These are phyloP conservation scores for Actinomortierella ambigua DNA, from an alignment of 371 early-diverging fungal genomes.

Conservation along the genomic window DNA sequence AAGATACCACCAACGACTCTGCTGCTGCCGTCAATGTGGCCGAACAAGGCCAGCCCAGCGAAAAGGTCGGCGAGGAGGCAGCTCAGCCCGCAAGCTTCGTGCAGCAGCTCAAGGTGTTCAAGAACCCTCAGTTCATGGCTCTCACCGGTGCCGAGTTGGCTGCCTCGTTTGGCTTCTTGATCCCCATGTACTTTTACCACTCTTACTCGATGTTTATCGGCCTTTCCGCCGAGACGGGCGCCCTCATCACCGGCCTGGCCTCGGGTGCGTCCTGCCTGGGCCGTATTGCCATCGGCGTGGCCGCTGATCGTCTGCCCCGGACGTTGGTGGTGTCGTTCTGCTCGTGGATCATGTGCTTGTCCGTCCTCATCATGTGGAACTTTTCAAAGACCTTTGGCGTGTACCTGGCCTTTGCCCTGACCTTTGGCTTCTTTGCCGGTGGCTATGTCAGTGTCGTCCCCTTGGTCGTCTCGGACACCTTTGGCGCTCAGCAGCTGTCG, in stretches of 20 bases:
- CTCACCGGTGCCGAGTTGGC: conserved; percentile 32
- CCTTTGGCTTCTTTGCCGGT: conserved; percentile 68
- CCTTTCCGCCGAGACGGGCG: conserved; percentile 49
- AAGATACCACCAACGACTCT: conserved; percentile 30
- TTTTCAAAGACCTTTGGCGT: conserved; percentile 52
- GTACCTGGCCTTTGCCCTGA: conserved; percentile 55
- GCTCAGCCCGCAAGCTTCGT: conserved; percentile 22
- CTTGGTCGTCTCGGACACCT: conserved; percentile 54
- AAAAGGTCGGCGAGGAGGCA: conserved; percentile 13
- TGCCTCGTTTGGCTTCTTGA: conserved; percentile 46
- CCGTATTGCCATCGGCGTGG: conserved; percentile 54
- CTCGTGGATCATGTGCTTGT: conserved; percentile 52
- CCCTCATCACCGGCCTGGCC: conserved; percentile 56
- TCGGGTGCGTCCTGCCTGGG: conserved; percentile 62
- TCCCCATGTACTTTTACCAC: conserved; percentile 52
- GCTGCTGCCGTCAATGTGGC: conserved; percentile 10
- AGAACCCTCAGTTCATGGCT: conserved; percentile 43
- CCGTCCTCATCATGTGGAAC: conserved; percentile 65
- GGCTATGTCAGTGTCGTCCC: conserved; percentile 57
- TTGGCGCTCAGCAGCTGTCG: conserved; percentile 51
- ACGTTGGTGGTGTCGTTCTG: conserved; percentile 49
- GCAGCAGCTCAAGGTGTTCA: conserved; percentile 41
- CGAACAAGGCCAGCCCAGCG: conserved; percentile 8
- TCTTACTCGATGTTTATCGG: conserved; percentile 46
- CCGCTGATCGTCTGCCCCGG: conserved; percentile 61